Evolutionary conservation across 1,284 basidiomycete genomes (phyloP).

Genomic region (Golubevia sp.): DNA sequence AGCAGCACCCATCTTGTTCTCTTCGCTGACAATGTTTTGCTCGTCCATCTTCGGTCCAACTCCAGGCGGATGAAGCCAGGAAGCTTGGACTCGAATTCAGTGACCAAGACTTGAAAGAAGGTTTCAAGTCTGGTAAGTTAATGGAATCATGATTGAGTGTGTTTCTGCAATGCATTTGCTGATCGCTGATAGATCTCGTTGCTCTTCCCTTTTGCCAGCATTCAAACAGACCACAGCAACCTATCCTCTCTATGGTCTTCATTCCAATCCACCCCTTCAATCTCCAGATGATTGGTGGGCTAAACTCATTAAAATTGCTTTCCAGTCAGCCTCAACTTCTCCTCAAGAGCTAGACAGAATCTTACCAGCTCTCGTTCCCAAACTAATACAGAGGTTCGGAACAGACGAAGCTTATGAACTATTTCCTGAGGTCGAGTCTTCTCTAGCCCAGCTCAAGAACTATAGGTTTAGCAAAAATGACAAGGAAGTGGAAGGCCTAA

Average conservation of each 20-base stretch:
- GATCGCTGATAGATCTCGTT: neutral
- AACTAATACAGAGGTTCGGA: slow-evolving; percentile 25
- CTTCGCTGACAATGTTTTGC: slow-evolving; percentile 1
- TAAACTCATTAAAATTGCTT: slow-evolving; percentile 28
- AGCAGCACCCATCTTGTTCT: slow-evolving; percentile 11
- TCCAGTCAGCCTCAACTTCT: slow-evolving; percentile 7
- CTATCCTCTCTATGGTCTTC: slow-evolving; percentile 32
- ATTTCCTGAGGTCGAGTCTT: slow-evolving; percentile 25
- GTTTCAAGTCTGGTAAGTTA: neutral
- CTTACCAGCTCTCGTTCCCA: slow-evolving; percentile 9
- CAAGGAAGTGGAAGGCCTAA: neutral
- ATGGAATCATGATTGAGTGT: neutral
- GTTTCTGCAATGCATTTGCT: neutral
- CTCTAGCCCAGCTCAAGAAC: slow-evolving; percentile 5
- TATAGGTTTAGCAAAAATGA: neutral
- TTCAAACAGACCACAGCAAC: slow-evolving; percentile 16
- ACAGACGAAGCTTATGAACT: slow-evolving; percentile 22
- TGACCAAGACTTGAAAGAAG: neutral
- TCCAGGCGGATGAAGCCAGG: slow-evolving; percentile 12
- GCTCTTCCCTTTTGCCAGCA: slow-evolving; percentile 1
- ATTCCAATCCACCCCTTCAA: slow-evolving; percentile 6
- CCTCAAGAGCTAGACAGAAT: neutral
- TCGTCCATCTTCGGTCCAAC: neutral
- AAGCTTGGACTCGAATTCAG: slow-evolving; percentile 18
- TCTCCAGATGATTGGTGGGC: slow-evolving; percentile 33